Base-by-base conservation (phyloP, 2,329 filamentous ascomycete species). In the Phyllosticta capitalensis region DNA sequence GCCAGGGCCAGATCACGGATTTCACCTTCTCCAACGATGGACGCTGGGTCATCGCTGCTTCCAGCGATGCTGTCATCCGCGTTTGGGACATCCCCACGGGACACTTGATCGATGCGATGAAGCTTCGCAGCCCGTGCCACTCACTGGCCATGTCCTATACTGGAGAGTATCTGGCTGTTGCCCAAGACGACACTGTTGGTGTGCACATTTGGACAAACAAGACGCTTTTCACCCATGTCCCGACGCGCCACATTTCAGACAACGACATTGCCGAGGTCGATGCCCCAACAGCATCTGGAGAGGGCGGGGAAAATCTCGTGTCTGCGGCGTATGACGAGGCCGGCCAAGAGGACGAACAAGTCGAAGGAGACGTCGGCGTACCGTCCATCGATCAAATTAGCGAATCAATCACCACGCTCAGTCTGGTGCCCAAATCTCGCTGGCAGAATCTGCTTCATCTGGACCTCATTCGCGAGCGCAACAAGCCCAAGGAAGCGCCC, bases 151-250 rank as follows among this genome's bases (percentile, higher is more conserved):
- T 97, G 78, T 96, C 94, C 0, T 80, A 81, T 1, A 95, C 90
- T 0, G 94, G 92, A 14, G 94, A 99, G 68, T 97, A 91, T 67
- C 81, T 99, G n/a, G 94, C 94, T 3, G 94, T 92, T 3, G 88
- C 91, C 0, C 86, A 91, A 57, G 84, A 90, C 58, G 88, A 87
- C 60, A 85, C 87, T 63, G 82, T 96, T 1, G 94, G 94, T 12
- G 87, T 99, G n/a, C 87, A 90, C 65, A 83, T 99, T 54, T 99
- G 94, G 92, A 96, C 90, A 21, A 99, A 99, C 74, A 89, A 89
- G 68, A 87, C 88, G 0, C 79, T 97, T 1, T 99, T 96, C 78
- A 89, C 86, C 59, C 91, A 96, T 66, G 85, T 96, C 0, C 87
- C 92, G 0, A 95, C 91, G 0, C 81, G 88, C 20, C 89, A 94